A percentile compares a stretch with the other conserved stretches of the same genome.
Evolutionary conservation across 148 eudicot species (phyloP).

Genomic region (Polygonum aviculare): DNA sequence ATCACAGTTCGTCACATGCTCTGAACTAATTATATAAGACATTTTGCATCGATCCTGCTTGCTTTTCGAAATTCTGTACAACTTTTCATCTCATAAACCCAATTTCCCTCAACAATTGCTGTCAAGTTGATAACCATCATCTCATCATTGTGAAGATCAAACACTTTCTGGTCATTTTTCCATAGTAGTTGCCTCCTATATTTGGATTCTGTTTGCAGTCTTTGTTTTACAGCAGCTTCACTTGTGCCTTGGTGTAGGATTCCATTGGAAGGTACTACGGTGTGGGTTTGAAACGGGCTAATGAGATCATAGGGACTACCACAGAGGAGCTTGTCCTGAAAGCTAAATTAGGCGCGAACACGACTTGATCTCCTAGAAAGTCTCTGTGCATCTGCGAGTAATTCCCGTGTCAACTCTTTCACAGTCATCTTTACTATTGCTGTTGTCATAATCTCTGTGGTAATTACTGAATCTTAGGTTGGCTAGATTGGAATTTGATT

Average conservation of each 20-base stretch:
- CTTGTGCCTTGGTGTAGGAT: conserved; percentile 25
- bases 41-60: neutral
- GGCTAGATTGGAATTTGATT: neutral
- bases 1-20: neutral
- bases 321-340: conserved; percentile 54
- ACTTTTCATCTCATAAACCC: neutral
- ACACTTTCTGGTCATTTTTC: neutral
- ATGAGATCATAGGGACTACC: conserved; percentile 63
- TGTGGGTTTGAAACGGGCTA: conserved; percentile 48
- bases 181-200: neutral
- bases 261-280: conserved; percentile 48
- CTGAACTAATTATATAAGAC: neutral
- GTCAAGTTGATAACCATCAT: neutral
- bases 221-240: neutral
- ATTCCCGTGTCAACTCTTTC: neutral
- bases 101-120: neutral
- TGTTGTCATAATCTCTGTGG: neutral
- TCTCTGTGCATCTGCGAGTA: neutral
- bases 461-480: neutral
- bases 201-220: neutral
- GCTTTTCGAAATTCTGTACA: neutral
- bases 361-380: conserved; percentile 5
- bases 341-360: conserved; percentile 28
- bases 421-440: neutral
- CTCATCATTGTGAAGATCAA: neutral